Evolutionary conservation across 2,329 filamentous ascomycete genomes (phyloP).

Genomic region (Aquanectria penicillioides): DNA sequence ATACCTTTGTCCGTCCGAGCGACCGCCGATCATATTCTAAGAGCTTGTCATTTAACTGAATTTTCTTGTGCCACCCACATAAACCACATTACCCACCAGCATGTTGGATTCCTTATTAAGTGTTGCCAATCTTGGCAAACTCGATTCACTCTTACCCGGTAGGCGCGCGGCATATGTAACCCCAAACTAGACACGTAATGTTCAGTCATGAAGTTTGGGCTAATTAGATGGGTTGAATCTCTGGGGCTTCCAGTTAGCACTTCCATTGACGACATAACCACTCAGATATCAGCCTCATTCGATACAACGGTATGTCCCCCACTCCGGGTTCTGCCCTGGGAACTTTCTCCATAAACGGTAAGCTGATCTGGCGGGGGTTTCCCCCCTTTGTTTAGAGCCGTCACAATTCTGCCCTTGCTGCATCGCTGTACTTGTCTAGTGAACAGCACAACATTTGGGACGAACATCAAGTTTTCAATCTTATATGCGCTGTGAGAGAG

Average conservation of each 20-base stretch:
- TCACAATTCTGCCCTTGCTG: constrained; percentile 6
- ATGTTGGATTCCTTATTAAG: constrained; percentile 25
- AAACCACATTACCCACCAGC: background rate
- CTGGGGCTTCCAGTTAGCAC: background rate
- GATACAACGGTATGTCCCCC: background rate
- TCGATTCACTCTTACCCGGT: constrained; percentile 10
- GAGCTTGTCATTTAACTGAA: too few relatives aligned
- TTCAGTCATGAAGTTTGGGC: background rate
- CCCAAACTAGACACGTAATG: background rate
- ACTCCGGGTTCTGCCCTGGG: too few relatives aligned
- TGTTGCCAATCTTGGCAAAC: constrained; percentile 14
- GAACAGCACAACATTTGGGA: background rate
- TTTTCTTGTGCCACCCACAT: background rate
- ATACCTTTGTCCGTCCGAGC: too few relatives aligned
- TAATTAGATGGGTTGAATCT: background rate
- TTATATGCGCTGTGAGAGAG: background rate
- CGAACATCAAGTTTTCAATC: background rate
- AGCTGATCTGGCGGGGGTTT: too few relatives aligned
- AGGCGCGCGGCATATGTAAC: background rate
- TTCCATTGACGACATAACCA: background rate
- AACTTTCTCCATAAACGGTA: too few relatives aligned
- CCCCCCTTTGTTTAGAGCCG: constrained; percentile 16
- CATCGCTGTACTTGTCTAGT: constrained; percentile 1
- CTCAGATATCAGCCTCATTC: background rate
- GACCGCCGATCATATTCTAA: too few relatives aligned